A percentile compares a stretch with the other conserved stretches of the same genome.
These are phyloP conservation scores for Trebouxia gelatinosa DNA, from an alignment of 163 green algal genomes.

Conservation along the genomic window DNA sequence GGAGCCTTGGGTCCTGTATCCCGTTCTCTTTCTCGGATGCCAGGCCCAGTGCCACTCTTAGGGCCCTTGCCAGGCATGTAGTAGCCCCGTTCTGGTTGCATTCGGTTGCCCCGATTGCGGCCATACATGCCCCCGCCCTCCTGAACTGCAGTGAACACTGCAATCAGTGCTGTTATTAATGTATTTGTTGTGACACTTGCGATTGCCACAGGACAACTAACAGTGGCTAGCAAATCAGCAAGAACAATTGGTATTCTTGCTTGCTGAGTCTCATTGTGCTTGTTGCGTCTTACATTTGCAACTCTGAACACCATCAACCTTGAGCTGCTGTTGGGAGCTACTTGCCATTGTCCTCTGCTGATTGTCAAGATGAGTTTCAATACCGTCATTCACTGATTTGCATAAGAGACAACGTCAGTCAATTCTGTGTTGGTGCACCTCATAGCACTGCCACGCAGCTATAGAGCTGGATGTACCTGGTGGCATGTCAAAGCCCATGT, in stretches of 20 bases:
- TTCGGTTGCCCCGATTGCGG: background rate
- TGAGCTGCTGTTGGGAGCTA: background rate
- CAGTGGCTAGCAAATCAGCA: background rate
- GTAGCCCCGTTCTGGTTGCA: background rate
- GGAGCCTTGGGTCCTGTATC: slow-evolving; percentile 20
- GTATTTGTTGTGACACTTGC: too few relatives aligned
- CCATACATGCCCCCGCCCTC: slow-evolving; percentile 4
- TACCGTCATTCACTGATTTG: background rate
- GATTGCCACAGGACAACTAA: background rate
- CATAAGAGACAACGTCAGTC: background rate
- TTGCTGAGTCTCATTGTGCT: background rate
- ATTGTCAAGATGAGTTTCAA: too few relatives aligned
- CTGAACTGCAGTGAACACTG: background rate
- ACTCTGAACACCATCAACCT: too few relatives aligned
- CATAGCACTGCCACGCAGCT: background rate
- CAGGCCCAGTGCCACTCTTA: background rate
- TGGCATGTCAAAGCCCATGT: slow-evolving; percentile 19
- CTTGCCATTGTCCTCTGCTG: too few relatives aligned
- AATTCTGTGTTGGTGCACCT: background rate
- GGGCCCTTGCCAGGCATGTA: slow-evolving; percentile 20
- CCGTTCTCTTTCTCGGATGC: background rate
- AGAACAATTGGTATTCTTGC: background rate
- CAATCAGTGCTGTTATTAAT: too few relatives aligned
- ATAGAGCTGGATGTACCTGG: background rate
- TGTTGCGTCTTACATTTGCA: background rate